Evolutionary conservation across 495 filamentous ascomycete genomes (phyloP), one percentile per base, ranked within the genome.

Genomic region (Jackrogersella multiformis): DNA sequence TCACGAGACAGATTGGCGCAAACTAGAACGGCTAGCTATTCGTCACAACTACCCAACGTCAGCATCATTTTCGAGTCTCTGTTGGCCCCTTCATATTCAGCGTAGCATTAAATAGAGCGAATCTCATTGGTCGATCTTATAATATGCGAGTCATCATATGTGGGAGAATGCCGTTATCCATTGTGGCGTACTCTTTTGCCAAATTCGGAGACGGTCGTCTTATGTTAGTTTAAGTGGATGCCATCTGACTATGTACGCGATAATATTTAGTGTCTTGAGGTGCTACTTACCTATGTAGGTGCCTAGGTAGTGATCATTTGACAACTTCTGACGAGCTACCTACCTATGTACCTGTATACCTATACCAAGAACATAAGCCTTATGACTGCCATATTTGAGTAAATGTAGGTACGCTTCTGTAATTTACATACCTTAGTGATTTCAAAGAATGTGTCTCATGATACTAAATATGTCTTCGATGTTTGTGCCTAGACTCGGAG

Each of bases 141-240:
- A 30, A 32, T 28, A 49, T 49, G 45, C 45, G 32, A 15, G 45
- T 20, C 45, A 49, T 32, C 26, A 49, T 26, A 15, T 18, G 44
- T 28, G 26, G 44, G 13, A n/a, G 5, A 20, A 28, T 49, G 45
- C 45, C 45, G 45, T 2, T 23, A 54, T 34, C 51, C 34, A 13
- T 26, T 54, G 34, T 32, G 34, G 51, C 20, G 32, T 39, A 5
- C 51, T 44, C n/a, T 55, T 4, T 9, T 35, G 6, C 52, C 34
- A 38, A 39, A 55, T 55, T 35, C 23, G 51, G 20, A 16, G 23
- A 41, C 13, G 52, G 52, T 18, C 34, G 28, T 28, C 4, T 55
- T 5, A 55, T 39, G 20, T 12, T 18, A 55, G 12, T 20, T 41
- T n/a, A n/a, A n/a, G n/a, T n/a, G n/a, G n/a, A n/a, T n/a, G n/a